Evolutionary conservation across 2,329 filamentous ascomycete genomes (phyloP), one percentile per base, ranked within the genome.

Genomic region (Aspergillus sp.): DNA sequence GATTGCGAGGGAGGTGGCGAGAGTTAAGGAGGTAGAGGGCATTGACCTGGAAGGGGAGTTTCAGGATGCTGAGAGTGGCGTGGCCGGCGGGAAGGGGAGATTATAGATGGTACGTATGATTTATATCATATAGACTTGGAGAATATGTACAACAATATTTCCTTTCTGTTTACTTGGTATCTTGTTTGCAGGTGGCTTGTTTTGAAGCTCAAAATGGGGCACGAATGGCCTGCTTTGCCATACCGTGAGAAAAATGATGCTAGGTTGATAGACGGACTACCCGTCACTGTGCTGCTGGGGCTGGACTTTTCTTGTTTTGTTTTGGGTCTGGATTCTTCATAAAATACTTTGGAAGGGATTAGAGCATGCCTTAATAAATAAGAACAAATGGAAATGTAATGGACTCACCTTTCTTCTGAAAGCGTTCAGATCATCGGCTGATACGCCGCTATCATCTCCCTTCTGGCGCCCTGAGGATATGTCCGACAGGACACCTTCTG

Each of bases 351-450:
- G 18, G 2, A 30, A 24, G 20, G 6, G 1, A 32, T 53, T 18
- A 47, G 50, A 20, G 24, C 11, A 18, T 18, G 32, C 32, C 26
- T 20, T 20, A 24, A 12, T 22, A 15, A 13, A 43, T 36, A 48
- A 13, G 11, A 7, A 17, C 8, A 34, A 32, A 6, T 6, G 17
- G 7, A 26, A 30, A 42, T 18, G 48, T 7, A 17, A 8, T 26
- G 26, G 13, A 26, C 38, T 24, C 64, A 76, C 75, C 66, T 71
- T 85, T 69, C 83, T 83, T 56, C 88, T 78, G 67, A 91, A 91
- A 6, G 78, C 77, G 66, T 91, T 91, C 60, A 90, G 69, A 39
- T 89, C 86, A 74, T 89, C 82, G 1, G 88, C 88, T 20, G 74
- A 83, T 9, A 75, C 73, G 2, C 81, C 83, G 26, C 65, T 62